Percentiles rank a stretch among this genome's conserved stretches.
Conservation (phyloP, 139 green algal species). For the Prasinococcaceae sp. region DNA sequence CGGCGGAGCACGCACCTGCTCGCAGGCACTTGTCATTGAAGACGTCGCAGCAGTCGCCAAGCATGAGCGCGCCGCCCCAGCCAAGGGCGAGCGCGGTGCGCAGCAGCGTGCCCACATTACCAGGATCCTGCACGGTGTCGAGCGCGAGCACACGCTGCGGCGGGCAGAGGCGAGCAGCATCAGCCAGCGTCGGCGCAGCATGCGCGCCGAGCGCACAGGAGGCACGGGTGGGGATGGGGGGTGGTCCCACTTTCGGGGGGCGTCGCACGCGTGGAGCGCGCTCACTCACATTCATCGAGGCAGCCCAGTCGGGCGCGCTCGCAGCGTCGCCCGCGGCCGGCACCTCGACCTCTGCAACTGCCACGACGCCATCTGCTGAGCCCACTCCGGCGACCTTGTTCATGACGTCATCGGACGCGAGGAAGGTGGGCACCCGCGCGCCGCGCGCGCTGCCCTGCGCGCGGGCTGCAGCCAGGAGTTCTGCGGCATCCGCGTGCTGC, state of each 20-base stretch:
- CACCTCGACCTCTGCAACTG: neutral
- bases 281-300: no score
- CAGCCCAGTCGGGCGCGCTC: no score
- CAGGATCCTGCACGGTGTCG: conserved; percentile 22
- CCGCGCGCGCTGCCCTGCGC: no score
- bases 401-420: neutral
- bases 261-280: no score
- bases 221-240: no score
- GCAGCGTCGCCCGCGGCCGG: no score
- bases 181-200: no score
- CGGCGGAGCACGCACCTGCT: no score
- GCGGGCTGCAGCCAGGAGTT: no score
- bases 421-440: neutral
- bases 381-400: neutral
- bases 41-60: conserved; percentile 25
- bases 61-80: conserved; percentile 23
- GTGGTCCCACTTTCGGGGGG: no score
- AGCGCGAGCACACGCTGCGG: neutral
- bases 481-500: no score
- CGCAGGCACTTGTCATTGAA: conserved; percentile 32
- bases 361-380: neutral
- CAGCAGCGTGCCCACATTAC: conserved; percentile 29
- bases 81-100: conserved; percentile 23
- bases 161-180: neutral
- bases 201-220: no score